Conservation (phyloP, 2,329 filamentous ascomycete genomes). For the Fusarium domesticum region DNA sequence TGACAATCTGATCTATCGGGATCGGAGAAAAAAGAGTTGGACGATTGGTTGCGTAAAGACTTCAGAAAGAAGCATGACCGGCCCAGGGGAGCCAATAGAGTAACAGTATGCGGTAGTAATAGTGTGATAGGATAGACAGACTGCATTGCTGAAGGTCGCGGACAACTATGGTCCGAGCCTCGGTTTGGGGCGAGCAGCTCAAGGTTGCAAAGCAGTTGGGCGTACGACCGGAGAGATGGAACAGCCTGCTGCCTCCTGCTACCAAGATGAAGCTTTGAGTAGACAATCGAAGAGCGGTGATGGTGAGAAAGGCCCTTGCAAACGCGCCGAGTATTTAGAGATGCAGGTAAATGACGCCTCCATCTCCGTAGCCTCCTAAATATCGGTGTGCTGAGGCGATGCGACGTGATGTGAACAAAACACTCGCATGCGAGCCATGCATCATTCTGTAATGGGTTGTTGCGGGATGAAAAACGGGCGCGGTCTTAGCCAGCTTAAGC, state of each 20-base stretch:
- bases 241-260: neutral
- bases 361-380: constrained; percentile 3
- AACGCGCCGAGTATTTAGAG: neutral
- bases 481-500: neutral
- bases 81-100: constrained; percentile 6
- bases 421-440: constrained; percentile 5
- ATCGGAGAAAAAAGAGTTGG: constrained; percentile 11
- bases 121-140: constrained; percentile 13
- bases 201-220: constrained; percentile 1
- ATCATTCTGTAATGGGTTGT: neutral
- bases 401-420: constrained; percentile 2
- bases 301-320: constrained; percentile 1
- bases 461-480: neutral
- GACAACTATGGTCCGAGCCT: constrained; percentile 4
- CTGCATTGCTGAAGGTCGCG: neutral
- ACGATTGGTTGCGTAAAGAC: constrained; percentile 13
- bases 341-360: neutral
- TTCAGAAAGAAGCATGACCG: neutral
- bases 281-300: constrained; percentile 11
- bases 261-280: constrained; percentile 10
- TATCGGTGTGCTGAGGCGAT: constrained; percentile 19
- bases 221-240: neutral
- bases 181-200: constrained; percentile 12
- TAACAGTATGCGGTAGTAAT: constrained; percentile 14
- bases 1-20: constrained; percentile 15